Percentiles rank a stretch among this genome's conserved stretches.
phyloP scores from a whole-genome alignment of 306 rosid species.

The Corylus heterophylla region DNA sequence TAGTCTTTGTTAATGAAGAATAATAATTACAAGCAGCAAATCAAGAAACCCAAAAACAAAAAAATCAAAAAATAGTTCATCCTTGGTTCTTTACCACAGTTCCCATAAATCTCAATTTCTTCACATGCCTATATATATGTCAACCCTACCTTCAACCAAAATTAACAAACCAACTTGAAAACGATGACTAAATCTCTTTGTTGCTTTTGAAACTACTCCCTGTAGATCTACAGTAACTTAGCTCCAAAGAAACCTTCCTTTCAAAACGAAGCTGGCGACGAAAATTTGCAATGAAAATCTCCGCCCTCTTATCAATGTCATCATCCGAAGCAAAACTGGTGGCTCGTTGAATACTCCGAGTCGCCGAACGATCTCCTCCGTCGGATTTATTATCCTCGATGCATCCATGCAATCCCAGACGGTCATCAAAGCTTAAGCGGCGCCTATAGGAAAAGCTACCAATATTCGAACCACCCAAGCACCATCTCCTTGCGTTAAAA shows the following conservation, averaged over 20 bases:
- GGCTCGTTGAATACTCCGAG: slow-evolving; percentile 24
- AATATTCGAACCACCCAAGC: slow-evolving; percentile 9
- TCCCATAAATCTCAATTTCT: no score
- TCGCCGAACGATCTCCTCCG: not conserved
- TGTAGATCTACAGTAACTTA: slow-evolving; percentile 20
- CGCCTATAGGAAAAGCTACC: slow-evolving; percentile 19
- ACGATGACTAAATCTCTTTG: no score
- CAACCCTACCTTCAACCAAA: no score
- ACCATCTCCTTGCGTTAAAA: slow-evolving; percentile 17
- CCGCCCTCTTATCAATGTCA: slow-evolving; percentile 62
- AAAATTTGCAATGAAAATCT: slow-evolving; percentile 61
- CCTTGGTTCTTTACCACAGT: no score
- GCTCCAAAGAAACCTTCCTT: slow-evolving; percentile 52
- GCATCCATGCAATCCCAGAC: slow-evolving; percentile 27
- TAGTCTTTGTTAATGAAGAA: no score
- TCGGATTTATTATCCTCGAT: slow-evolving; percentile 32
- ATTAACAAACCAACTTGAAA: no score
- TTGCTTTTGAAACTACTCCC: slow-evolving; percentile 6
- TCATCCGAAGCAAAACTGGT: slow-evolving; percentile 26
- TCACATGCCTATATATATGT: no score
- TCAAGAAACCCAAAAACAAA: no score
- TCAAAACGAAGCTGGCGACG: slow-evolving; percentile 49
- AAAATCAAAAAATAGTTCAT: no score
- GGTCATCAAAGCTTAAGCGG: slow-evolving; percentile 32
- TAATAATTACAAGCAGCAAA: no score